phyloP scores from a whole-genome alignment of 2,329 filamentous ascomycete genomes.

The Zymoseptoria crescenta region DNA sequence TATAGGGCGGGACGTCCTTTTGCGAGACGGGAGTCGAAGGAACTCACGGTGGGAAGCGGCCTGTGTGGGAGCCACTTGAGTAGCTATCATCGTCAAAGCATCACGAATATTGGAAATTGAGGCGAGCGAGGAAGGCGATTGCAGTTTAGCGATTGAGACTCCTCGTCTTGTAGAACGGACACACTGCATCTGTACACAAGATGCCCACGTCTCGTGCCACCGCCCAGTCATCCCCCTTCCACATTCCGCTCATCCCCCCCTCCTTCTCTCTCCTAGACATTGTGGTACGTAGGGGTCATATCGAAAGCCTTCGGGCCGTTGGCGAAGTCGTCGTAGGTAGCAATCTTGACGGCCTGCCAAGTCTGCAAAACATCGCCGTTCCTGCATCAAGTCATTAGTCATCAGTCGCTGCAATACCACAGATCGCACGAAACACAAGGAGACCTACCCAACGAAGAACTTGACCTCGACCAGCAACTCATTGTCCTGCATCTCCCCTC shows the following conservation, averaged over 20 bases:
- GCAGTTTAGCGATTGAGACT: neutral
- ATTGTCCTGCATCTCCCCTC: neutral
- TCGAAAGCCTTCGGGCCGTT: neutral
- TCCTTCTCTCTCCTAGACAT: neutral
- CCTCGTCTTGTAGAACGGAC: neutral
- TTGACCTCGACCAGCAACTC: neutral
- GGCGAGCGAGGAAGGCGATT: too few species aligned
- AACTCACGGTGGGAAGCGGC: too few species aligned
- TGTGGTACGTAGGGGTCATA: neutral
- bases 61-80: too few species aligned
- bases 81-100: too few species aligned
- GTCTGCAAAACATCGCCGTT: neutral
- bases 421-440: neutral
- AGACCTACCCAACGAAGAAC: neutral
- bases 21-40: too few species aligned
- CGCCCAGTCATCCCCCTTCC: neutral
- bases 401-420: neutral
- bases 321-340: neutral
- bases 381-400: neutral
- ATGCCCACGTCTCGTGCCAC: neutral
- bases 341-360: neutral
- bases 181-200: neutral
- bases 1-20: too few species aligned
- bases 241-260: neutral
- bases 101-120: too few species aligned